Evolutionary conservation across 75 land plant species (phyloP).

Genomic region (Pinus albicaulis): DNA sequence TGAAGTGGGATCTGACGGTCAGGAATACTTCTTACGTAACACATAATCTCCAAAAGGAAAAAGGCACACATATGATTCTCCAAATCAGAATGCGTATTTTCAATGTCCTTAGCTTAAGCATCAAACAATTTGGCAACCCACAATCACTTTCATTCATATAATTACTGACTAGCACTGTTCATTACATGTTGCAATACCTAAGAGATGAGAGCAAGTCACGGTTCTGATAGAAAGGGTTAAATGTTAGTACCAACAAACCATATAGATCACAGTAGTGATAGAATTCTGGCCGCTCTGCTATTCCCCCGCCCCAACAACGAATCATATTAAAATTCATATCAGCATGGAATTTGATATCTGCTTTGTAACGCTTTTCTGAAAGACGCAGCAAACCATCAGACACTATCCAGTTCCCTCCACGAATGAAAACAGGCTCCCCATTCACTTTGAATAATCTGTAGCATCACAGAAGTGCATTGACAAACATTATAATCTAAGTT

Average conservation of each 20-base stretch:
- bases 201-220: background rate
- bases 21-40: too few species aligned
- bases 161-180: background rate
- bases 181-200: background rate
- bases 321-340: slow-evolving; percentile 99
- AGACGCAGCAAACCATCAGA: slow-evolving; percentile 93
- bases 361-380: slow-evolving; percentile 74
- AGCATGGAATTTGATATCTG: slow-evolving; percentile 95
- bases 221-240: background rate
- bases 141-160: background rate
- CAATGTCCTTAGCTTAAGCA: background rate
- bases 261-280: slow-evolving; percentile 87
- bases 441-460: slow-evolving; percentile 88
- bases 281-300: slow-evolving; percentile 96
- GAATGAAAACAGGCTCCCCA: slow-evolving; percentile 92
- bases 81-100: background rate
- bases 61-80: too few species aligned
- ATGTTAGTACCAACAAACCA: slow-evolving; percentile 72
- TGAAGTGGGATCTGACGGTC: too few species aligned
- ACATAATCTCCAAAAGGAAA: too few species aligned
- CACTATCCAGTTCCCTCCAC: slow-evolving; percentile 97
- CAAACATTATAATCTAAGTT: background rate
- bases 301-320: slow-evolving; percentile 97
- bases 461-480: background rate
- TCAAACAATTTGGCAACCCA: background rate